These are phyloP conservation scores for Tolypocladium guangdongense DNA, from an alignment of 2,329 filamentous ascomycete species.

Conservation along the genomic window DNA sequence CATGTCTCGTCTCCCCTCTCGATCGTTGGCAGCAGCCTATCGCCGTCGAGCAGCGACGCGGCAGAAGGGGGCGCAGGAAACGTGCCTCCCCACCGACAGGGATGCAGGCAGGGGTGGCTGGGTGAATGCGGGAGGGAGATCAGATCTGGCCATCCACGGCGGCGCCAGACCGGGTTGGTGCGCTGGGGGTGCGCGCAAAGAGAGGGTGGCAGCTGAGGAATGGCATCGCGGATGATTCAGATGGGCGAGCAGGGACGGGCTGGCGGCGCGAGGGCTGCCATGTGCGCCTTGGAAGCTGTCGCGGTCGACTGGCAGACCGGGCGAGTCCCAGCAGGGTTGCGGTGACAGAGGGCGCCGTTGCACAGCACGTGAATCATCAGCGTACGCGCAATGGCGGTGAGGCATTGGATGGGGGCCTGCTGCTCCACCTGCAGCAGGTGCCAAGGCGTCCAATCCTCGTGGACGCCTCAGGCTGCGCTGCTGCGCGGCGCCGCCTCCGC, in stretches of 20 bases:
- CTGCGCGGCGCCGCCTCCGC: too few species aligned
- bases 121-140: conserved; percentile 5
- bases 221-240: background rate
- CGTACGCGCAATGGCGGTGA: background rate
- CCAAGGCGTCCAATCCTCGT: background rate
- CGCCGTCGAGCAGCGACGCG: background rate
- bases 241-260: background rate
- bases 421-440: background rate
- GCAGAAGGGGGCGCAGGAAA: background rate
- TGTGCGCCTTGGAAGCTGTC: too few species aligned
- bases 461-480: background rate
- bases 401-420: background rate
- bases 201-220: too few species aligned
- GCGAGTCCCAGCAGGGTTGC: too few species aligned
- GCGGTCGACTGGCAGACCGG: too few species aligned
- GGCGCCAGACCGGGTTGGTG: conserved; percentile 1
- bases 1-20: background rate
- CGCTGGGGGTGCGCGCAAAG: background rate
- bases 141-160: conserved; percentile 7
- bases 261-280: background rate
- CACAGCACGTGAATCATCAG: background rate
- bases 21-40: too few species aligned
- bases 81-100: background rate
- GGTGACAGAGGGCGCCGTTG: background rate
- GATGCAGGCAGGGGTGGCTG: background rate